phyloP scores from a whole-genome alignment of 2,329 filamentous ascomycete genomes.

The Bipolaris oryzae region DNA sequence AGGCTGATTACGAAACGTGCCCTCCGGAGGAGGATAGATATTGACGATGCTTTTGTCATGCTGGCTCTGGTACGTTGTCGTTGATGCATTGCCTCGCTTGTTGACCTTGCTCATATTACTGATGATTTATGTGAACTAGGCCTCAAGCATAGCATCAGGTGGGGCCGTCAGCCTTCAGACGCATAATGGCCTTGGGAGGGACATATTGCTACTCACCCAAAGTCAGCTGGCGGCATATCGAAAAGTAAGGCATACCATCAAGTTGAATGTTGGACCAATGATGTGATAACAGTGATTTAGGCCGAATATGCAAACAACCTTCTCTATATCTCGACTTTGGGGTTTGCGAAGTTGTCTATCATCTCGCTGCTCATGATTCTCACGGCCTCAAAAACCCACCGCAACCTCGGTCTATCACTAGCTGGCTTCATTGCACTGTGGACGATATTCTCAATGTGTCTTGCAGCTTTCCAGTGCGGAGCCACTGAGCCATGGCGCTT shows the following conservation, averaged over 20 bases:
- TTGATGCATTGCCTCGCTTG: background rate
- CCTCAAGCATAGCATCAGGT: constrained; percentile 42
- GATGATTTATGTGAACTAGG: constrained; percentile 19
- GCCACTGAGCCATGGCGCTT: constrained; percentile 36
- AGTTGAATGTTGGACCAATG: background rate
- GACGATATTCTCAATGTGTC: constrained; percentile 36
- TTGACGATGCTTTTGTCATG: constrained; percentile 46
- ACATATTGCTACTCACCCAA: constrained; percentile 26
- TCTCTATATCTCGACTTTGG: constrained; percentile 43
- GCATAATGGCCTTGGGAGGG: constrained; percentile 39
- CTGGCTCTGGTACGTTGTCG: constrained; percentile 37
- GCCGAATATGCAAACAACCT: constrained; percentile 45
- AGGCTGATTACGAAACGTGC: constrained; percentile 44
- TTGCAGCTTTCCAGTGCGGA: constrained; percentile 44
- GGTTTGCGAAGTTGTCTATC: constrained; percentile 44
- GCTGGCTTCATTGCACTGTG: constrained; percentile 39
- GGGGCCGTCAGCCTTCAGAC: constrained; percentile 39
- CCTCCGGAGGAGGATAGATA: constrained; percentile 36
- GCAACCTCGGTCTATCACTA: constrained; percentile 33
- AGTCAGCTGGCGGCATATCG: constrained; percentile 35
- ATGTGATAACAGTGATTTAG: constrained; percentile 17
- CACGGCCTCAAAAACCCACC: constrained; percentile 40
- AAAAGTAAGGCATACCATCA: constrained; percentile 30
- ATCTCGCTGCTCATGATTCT: constrained; percentile 45
- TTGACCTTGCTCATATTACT: constrained; percentile 10